Percentiles rank a stretch among this genome's conserved stretches.
phyloP scores from a whole-genome alignment of 768 basidiomycete species.

The Tricholoma terreum region DNA sequence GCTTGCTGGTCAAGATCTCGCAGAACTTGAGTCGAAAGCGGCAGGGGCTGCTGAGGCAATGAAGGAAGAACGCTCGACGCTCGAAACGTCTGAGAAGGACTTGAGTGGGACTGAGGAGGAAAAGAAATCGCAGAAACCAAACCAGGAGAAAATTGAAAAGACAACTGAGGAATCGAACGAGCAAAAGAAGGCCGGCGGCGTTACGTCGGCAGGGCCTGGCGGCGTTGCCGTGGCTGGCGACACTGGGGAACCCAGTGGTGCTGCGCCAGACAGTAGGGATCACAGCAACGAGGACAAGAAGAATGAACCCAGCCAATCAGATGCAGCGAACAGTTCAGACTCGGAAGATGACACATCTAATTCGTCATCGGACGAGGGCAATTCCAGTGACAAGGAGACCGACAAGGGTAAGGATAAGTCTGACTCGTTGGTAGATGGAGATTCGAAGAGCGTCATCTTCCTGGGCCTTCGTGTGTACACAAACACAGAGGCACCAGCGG shows the following conservation, averaged over 20 bases:
- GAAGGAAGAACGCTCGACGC: not conserved
- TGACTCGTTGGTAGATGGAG: not conserved
- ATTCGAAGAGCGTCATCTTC: constrained; percentile 11
- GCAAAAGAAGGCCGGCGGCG: no score
- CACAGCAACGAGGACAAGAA: not conserved
- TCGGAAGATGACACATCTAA: no score
- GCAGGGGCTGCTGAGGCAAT: constrained; percentile 8
- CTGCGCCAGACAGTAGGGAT: not conserved
- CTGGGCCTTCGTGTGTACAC: constrained; percentile 19
- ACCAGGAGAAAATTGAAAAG: no score
- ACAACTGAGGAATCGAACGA: no score
- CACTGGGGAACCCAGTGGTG: no score
- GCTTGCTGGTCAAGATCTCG: constrained; percentile 20
- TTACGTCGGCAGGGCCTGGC: no score
- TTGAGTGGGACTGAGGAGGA: not conserved
- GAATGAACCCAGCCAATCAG: not conserved
- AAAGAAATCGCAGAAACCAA: no score
- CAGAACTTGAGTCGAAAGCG: constrained; percentile 17
- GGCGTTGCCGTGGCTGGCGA: no score
- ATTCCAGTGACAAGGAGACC: not conserved
- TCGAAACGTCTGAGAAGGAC: not conserved
- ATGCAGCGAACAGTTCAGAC: not conserved
- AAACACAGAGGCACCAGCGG: not conserved
- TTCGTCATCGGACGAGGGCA: not conserved
- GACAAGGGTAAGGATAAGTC: not conserved